phyloP scores from a whole-genome alignment of 495 filamentous ascomycete genomes.

The Evansstolkia leycettana region DNA sequence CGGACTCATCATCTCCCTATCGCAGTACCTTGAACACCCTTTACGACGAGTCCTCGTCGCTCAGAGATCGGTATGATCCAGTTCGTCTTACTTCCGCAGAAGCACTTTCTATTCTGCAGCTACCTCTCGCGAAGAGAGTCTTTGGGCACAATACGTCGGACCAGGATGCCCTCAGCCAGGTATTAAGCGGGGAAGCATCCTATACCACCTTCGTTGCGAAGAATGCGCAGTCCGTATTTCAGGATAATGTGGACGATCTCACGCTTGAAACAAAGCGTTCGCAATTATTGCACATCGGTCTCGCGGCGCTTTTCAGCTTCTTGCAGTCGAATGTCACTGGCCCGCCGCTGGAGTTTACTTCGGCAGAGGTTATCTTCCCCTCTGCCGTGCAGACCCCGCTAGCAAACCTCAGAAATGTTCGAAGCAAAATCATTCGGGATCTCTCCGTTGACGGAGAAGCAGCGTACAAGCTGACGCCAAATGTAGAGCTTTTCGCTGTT shows the following conservation, averaged over 20 bases:
- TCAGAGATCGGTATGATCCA: conserved; percentile 23
- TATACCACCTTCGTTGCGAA: conserved; percentile 26
- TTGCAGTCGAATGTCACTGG: conserved; percentile 88
- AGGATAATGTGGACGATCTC: conserved; percentile 12
- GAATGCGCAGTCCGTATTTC: conserved; percentile 14
- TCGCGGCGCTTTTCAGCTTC: conserved; percentile 70
- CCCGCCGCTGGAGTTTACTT: conserved; percentile 51
- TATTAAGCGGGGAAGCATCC: conserved; percentile 18
- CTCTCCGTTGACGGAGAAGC: conserved; percentile 76
- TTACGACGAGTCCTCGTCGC: conserved; percentile 17
- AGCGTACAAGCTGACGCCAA: conserved; percentile 71
- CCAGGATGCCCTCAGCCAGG: conserved; percentile 11
- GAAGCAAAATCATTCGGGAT: conserved; percentile 42
- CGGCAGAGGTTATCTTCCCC: conserved; percentile 44
- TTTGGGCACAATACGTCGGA: conserved; percentile 20
- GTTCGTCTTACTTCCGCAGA: conserved; percentile 23
- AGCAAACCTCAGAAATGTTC: conserved; percentile 21
- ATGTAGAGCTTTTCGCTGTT: conserved; percentile 69
- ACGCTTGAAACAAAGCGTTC: conserved; percentile 22
- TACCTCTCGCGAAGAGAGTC: conserved; percentile 24
- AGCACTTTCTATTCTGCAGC: conserved; percentile 23
- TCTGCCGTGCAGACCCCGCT: conserved; percentile 16
- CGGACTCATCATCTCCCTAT: conserved; percentile 1
- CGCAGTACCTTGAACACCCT: conserved; percentile 22
- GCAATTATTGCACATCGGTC: conserved; percentile 45